A percentile compares a stretch with the other conserved stretches of the same genome.
phyloP scores from a whole-genome alignment of 1,284 basidiomycete species.

The Ganoderma lingzhi region DNA sequence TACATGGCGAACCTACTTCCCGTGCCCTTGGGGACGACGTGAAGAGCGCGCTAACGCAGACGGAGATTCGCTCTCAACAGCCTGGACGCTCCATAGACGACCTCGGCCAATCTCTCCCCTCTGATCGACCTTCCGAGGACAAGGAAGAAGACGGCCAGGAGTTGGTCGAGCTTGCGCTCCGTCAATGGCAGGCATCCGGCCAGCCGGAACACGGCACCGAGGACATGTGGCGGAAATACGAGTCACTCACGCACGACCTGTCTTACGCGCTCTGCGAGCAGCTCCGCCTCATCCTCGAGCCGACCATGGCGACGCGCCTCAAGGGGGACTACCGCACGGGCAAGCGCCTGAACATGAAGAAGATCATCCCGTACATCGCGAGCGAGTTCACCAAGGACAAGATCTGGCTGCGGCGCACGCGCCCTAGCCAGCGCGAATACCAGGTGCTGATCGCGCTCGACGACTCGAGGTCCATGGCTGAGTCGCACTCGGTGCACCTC shows the following conservation, averaged over 20 bases:
- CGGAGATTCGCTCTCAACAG: constrained; percentile 40
- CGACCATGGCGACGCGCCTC: constrained; percentile 93
- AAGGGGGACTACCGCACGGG: constrained; percentile 98
- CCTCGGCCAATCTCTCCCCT: constrained; percentile 20
- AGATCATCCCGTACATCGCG: constrained; percentile 98
- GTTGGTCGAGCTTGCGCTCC: constrained; percentile 68
- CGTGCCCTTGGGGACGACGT: constrained; percentile 45
- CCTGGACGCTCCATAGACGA: constrained; percentile 7
- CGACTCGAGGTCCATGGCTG: constrained; percentile 97
- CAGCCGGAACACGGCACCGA: constrained; percentile 68
- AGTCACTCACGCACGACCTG: constrained; percentile 89
- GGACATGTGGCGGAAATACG: constrained; percentile 91
- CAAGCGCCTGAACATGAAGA: constrained; percentile 99
- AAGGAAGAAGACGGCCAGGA: constrained; percentile 34
- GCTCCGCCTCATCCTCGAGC: constrained; percentile 95
- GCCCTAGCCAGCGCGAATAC: constrained; percentile 95
- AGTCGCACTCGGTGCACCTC: constrained; percentile 91
- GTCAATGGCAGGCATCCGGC: constrained; percentile 67
- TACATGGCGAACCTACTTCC: constrained; percentile 45
- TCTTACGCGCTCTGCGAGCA: constrained; percentile 96
- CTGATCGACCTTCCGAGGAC: constrained; percentile 14
- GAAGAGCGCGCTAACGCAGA: constrained; percentile 58
- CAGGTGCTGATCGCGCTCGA: constrained; percentile 96
- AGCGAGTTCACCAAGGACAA: constrained; percentile 99
- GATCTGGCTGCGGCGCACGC: constrained; percentile 97